Evolutionary conservation across 495 filamentous ascomycete species (phyloP), one percentile per base, ranked within the genome.

Genomic region (Ramalina intermedia): DNA sequence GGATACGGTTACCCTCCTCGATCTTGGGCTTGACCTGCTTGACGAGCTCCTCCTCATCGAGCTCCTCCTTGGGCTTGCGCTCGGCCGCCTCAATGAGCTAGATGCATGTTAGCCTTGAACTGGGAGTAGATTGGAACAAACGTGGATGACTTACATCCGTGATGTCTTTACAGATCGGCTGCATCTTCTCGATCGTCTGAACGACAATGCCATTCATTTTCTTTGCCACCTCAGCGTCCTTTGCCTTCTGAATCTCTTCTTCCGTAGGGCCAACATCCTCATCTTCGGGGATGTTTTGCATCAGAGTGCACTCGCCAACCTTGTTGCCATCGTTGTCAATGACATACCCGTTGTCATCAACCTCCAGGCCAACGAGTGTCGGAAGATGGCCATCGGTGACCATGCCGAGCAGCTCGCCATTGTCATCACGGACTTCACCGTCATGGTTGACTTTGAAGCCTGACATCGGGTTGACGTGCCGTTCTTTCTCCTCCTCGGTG

Each of bases 21-120:
- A 96, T 80, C 16, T 94, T 67, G 0, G 89, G 89, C 56, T 82
- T 85, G 57, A 94, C 84, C 43, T 85, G 71, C 58, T 85, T 71
- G 57, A 96, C 89, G 13, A 96, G 75, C 52, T 82, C 72, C 55
- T 95, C 87, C 58, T 96, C 89, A 62, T 96, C 87, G 17, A 93
- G 78, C 56, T 95, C 86, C 8, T 94, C 87, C 62, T 85, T 82
- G n/a, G 84, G 80, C 7, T 82, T 88, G 49, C 78, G 74, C 52
- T 94, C 84, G 36, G 88, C 89, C 48, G 71, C 70, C 46, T 91
- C 84, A 55, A 95, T 78, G 59, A 76, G 72, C 82, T 91, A 37
- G 37, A 26, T 37, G 17, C 41, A 37, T 20, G 51, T 67, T 61
- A 55, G 59, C 57, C 43, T 58, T 38, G 21, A 44, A 20, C 20